These are phyloP conservation scores for Lentinula lateritia DNA, from an alignment of 768 basidiomycete genomes.

Conservation along the genomic window DNA sequence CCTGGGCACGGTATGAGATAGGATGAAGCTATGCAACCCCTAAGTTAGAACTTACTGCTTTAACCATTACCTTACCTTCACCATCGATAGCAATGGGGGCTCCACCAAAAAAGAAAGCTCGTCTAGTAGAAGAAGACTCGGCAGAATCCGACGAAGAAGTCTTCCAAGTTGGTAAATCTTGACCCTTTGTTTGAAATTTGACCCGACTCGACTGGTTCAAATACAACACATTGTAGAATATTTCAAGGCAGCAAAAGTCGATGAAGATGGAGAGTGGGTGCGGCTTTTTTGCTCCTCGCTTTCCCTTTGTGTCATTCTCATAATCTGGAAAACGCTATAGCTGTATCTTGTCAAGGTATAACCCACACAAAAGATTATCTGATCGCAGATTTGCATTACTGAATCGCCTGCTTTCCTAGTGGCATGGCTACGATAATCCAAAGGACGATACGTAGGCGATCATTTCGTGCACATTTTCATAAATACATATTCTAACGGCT, in stretches of 20 bases:
- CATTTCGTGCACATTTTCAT: neutral
- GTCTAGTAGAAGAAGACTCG: neutral
- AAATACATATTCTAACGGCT: neutral
- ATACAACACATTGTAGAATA: neutral
- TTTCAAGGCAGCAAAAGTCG: neutral
- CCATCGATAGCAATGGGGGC: neutral
- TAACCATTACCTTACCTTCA: too few relatives aligned
- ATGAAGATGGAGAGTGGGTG: slow-evolving; percentile 4
- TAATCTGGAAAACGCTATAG: slow-evolving; percentile 21
- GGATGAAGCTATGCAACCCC: neutral
- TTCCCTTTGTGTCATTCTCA: neutral
- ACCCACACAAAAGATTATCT: neutral
- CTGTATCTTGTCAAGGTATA: slow-evolving; percentile 66
- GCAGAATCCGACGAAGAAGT: neutral
- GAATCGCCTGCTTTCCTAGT: slow-evolving; percentile 33
- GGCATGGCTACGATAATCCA: slow-evolving; percentile 53
- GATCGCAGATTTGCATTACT: neutral
- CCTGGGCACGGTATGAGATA: too few relatives aligned
- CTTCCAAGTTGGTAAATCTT: neutral
- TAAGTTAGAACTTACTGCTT: neutral
- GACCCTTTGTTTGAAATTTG: neutral
- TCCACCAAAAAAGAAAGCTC: neutral
- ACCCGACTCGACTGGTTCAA: neutral
- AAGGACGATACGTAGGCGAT: slow-evolving; percentile 42
- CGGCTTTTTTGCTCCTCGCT: neutral